phyloP scores from a whole-genome alignment of 2,329 filamentous ascomycete genomes.

The Triangularia setosa region DNA sequence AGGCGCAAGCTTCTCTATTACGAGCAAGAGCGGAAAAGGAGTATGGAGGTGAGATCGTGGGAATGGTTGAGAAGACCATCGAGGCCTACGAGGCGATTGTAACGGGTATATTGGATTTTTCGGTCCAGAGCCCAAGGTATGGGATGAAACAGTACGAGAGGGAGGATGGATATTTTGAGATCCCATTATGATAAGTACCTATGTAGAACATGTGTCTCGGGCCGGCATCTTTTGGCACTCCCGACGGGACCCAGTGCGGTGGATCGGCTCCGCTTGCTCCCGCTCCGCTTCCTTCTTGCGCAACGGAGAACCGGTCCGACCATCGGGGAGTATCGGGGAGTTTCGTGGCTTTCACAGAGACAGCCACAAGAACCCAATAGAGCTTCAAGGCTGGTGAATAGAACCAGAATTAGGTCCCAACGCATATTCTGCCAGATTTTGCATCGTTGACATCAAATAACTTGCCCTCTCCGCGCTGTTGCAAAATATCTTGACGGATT shows the following conservation, averaged over 20 bases:
- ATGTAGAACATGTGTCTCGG: background rate
- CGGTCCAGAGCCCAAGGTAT: constrained; percentile 21
- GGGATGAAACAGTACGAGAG: constrained; percentile 13
- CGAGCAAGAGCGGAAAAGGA: background rate
- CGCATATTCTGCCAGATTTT: background rate
- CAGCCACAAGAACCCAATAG: background rate
- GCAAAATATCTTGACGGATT: background rate
- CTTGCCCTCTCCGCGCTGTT: background rate
- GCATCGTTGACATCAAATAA: background rate
- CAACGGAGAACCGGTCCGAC: background rate
- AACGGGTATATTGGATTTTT: constrained; percentile 18
- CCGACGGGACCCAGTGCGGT: background rate
- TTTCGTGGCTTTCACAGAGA: too few species aligned
- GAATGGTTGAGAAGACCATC: constrained; percentile 2
- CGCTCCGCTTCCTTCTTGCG: background rate
- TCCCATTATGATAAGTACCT: background rate
- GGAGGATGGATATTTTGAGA: constrained; percentile 20
- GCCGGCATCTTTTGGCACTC: background rate
- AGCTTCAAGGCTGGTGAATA: background rate
- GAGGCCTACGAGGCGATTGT: constrained; percentile 17
- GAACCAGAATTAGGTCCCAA: background rate
- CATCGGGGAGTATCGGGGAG: too few species aligned
- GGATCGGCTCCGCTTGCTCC: background rate
- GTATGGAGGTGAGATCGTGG: background rate
- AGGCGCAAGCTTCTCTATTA: background rate